Evolutionary conservation across 768 basidiomycete species (phyloP), one percentile per base, ranked within the genome.

Genomic region (Tephrocybe sp.): DNA sequence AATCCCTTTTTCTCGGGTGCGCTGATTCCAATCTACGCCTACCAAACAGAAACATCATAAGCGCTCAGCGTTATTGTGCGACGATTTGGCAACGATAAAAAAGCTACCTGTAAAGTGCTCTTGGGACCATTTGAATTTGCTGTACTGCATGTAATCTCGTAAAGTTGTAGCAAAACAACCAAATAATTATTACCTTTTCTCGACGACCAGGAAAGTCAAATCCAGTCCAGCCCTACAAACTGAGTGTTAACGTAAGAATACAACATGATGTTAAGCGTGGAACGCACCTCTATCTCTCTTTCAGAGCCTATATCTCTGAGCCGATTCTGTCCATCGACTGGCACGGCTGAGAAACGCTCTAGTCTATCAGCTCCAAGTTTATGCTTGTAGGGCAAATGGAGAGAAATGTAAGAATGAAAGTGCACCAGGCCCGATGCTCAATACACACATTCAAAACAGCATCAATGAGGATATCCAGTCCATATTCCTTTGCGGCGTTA

Each of bases 11-110:
- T 78, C 78, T 51, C 69, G 76, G 14, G 85, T 79, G 41, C 75
- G 74, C 4, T 87, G 76, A 62, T 97, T 92, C 79, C 84, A 95
- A 61, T 96, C 94, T 12, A 95, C 70, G 13, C 93, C 93, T 84
- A 26, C 10, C 34, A 16, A 10, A 31, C 12, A n/a, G 23, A 22
- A 16, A 20, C 9, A 51, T 35, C 1, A 13, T 19, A 1, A 12
- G 14, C 6, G 5, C 2, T 20, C n/a, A 11, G 13, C n/a, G 17
- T 48, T 20, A 48, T 16, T 31, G 26, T 26, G 26, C 26, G 7
- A 7, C 6, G 23, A 1, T 16, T 12, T 16, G 3, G 4, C 5
- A 11, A 31, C 8, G 14, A 40, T 17, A 17, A 8, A 56, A 14
- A 38, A 60, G 65, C 20, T 56, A 87, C 90, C 90, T 38, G 86